Conservation (phyloP, 352 stramenopile species). For the Pythium utonaiense region DNA sequence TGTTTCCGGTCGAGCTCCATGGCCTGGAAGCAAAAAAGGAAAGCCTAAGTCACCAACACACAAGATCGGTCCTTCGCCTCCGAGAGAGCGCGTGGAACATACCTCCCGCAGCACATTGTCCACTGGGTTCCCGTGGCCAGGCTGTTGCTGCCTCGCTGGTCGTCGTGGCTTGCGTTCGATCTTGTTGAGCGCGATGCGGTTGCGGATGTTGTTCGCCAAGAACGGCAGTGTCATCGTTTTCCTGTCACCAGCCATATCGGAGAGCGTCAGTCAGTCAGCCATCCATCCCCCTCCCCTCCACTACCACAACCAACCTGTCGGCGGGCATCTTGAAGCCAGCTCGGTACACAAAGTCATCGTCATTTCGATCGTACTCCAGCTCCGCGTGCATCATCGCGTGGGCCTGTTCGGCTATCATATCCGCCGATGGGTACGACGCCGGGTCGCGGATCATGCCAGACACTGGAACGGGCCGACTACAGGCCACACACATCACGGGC, state of each 20-base stretch:
- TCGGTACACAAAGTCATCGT: constrained; percentile 80
- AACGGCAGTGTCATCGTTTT: constrained; percentile 76
- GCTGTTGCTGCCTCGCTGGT: constrained; percentile 35
- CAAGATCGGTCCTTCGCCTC: neutral
- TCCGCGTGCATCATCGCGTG: constrained; percentile 25
- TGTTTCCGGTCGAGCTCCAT: constrained; percentile 70
- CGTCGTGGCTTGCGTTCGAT: constrained; percentile 59
- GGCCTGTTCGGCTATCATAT: constrained; percentile 31
- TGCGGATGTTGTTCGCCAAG: constrained; percentile 58
- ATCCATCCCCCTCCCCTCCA: neutral
- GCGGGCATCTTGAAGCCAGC: constrained; percentile 83
- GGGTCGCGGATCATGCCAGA: constrained; percentile 50
- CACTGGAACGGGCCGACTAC: constrained; percentile 69
- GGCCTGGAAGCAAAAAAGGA: constrained; percentile 32
- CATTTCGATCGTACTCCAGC: constrained; percentile 50
- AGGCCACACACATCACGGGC: constrained; percentile 79
- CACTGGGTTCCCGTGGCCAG: constrained; percentile 36
- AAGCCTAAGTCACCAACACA: neutral
- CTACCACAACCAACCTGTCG: constrained; percentile 38
- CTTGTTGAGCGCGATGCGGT: constrained; percentile 68
- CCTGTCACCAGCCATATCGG: constrained; percentile 20
- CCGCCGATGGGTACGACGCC: constrained; percentile 39
- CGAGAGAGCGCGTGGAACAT: neutral
- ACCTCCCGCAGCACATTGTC: constrained; percentile 73
- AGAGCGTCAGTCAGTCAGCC: constrained; percentile 1